These are phyloP conservation scores for Periglandula ipomoeae DNA, from an alignment of 2,329 filamentous ascomycete species.

Conservation along the genomic window DNA sequence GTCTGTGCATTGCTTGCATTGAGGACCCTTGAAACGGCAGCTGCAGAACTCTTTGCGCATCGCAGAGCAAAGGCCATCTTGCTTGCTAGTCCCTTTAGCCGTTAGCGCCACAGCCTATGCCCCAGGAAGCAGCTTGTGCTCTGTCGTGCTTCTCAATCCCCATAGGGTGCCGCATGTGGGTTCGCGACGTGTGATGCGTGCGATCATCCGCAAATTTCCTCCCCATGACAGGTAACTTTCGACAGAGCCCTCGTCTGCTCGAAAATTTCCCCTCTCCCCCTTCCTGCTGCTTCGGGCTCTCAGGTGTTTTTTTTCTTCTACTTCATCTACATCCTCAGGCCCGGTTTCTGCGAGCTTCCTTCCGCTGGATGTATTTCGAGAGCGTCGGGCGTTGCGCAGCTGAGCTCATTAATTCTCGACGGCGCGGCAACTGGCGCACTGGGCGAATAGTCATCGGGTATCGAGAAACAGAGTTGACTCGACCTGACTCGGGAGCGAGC, in stretches of 20 bases:
- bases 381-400: no score
- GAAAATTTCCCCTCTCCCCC: background rate
- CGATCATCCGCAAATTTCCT: slow-evolving; percentile 4
- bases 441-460: background rate
- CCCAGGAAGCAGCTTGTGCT: slow-evolving; percentile 4
- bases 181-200: slow-evolving; percentile 7
- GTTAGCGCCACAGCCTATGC: background rate
- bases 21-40: background rate
- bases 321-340: background rate
- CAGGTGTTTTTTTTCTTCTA: background rate
- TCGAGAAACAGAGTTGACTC: background rate
- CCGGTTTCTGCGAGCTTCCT: background rate
- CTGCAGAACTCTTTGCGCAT: background rate
- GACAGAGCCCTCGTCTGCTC: background rate
- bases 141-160: background rate
- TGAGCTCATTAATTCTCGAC: background rate
- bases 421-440: background rate
- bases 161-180: slow-evolving; percentile 8
- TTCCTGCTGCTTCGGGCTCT: no score
- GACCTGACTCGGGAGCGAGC: background rate
- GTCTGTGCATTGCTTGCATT: background rate
- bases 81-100: background rate
- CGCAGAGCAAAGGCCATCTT: background rate
- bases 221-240: background rate
- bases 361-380: background rate